Percentiles rank a stretch among this genome's conserved stretches.
Conservation (phyloP, 208 protist genomes). For the Leishmania guyanensis region DNA sequence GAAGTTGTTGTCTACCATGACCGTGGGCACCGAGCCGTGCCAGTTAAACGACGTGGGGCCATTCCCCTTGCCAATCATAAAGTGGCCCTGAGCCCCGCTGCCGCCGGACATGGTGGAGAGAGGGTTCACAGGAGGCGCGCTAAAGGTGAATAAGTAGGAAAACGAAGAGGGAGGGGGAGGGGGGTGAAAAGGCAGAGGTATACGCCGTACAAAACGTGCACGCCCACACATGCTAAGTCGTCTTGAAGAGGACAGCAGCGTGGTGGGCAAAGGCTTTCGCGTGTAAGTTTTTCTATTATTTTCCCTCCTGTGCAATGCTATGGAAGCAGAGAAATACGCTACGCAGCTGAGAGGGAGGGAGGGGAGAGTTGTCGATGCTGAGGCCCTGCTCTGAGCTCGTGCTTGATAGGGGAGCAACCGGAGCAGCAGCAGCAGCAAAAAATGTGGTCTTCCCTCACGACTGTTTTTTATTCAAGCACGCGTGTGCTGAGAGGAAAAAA, state of each 20-base stretch:
- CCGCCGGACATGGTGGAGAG: slow-evolving; percentile 42
- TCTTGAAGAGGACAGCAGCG: background rate
- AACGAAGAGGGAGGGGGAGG: background rate
- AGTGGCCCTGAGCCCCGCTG: slow-evolving; percentile 44
- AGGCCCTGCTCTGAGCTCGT: background rate
- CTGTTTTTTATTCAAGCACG: background rate
- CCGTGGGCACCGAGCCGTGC: slow-evolving; percentile 80
- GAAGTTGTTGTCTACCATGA: slow-evolving; percentile 68
- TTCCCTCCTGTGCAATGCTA: background rate
- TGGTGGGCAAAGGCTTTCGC: no score
- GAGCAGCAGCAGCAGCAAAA: background rate
- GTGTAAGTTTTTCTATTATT: background rate
- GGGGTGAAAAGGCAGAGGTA: no score
- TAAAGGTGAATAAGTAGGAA: background rate
- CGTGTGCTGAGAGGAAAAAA: background rate
- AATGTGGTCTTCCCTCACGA: background rate
- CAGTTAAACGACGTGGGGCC: slow-evolving; percentile 75
- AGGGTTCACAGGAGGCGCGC: background rate
- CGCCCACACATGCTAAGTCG: background rate
- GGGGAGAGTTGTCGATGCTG: background rate
- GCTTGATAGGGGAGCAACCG: background rate
- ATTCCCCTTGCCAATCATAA: slow-evolving; percentile 31
- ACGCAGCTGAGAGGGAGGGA: background rate
- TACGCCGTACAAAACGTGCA: background rate
- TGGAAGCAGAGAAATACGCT: background rate